Conservation (phyloP, 2,329 filamentous ascomycete species). For the Cytospora mali region DNA sequence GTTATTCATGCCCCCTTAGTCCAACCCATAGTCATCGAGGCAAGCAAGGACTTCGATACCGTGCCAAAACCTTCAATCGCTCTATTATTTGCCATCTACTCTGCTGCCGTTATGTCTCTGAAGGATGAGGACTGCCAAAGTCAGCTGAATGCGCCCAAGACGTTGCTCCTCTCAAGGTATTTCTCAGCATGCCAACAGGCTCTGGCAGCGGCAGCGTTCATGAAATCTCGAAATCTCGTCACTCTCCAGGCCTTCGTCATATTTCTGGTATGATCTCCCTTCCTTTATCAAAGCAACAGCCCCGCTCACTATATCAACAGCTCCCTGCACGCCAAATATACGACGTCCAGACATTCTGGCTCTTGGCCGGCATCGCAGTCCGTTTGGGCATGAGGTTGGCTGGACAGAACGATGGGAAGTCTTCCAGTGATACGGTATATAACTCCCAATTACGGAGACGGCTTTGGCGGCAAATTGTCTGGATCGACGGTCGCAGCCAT, state of each 20-base stretch:
- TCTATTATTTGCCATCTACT: slow-evolving; percentile 28
- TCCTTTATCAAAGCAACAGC: neutral
- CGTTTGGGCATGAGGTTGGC: slow-evolving; percentile 24
- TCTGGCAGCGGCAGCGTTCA: slow-evolving; percentile 26
- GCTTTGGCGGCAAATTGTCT: slow-evolving; percentile 33
- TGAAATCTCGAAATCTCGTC: slow-evolving; percentile 25
- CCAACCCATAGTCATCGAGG: slow-evolving; percentile 37
- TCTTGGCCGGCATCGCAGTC: slow-evolving; percentile 27
- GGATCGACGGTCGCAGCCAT: slow-evolving; percentile 28
- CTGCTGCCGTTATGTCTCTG: slow-evolving; percentile 26
- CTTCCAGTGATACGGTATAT: slow-evolving; percentile 23
- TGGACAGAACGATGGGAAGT: slow-evolving; percentile 4
- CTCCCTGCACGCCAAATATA: slow-evolving; percentile 26
- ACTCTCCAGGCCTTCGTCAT: slow-evolving; percentile 27
- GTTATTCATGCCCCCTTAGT: slow-evolving; percentile 52
- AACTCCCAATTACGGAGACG: slow-evolving; percentile 43
- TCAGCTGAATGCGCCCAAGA: slow-evolving; percentile 22
- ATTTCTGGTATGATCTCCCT: slow-evolving; percentile 17
- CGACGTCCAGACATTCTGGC: slow-evolving; percentile 28
- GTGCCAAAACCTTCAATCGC: slow-evolving; percentile 24
- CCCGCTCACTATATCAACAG: slow-evolving; percentile 13
- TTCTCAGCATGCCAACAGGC: slow-evolving; percentile 28
- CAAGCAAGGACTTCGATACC: slow-evolving; percentile 27
- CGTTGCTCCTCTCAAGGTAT: slow-evolving; percentile 21
- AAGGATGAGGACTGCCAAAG: slow-evolving; percentile 27